phyloP scores from a whole-genome alignment of 345 rosid species.

The Lagerstroemia speciosa region DNA sequence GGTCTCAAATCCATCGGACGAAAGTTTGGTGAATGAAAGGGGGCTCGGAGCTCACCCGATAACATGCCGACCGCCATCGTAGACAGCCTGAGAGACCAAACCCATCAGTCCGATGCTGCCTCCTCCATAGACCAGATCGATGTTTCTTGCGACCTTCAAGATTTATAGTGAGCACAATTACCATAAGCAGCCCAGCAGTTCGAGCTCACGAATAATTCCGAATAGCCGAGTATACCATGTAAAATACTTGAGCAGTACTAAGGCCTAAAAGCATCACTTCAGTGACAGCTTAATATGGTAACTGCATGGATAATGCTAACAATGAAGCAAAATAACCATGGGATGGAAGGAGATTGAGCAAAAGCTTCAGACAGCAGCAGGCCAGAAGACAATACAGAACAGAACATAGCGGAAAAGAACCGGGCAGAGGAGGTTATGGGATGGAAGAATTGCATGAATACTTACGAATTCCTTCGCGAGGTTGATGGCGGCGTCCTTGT shows the following conservation, averaged over 20 bases:
- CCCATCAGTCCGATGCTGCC: conserved; percentile 46
- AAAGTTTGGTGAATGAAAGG: background rate
- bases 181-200: background rate
- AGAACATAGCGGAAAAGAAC: background rate
- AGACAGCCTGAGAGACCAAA: conserved; percentile 30
- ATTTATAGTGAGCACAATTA: too few relatives aligned
- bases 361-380: too few relatives aligned
- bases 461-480: conserved; percentile 43
- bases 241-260: too few relatives aligned
- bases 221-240: too few relatives aligned
- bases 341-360: too few relatives aligned
- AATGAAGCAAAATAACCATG: too few relatives aligned
- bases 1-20: too few relatives aligned
- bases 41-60: conserved; percentile 19
- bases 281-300: too few relatives aligned
- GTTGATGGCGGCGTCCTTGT: conserved; percentile 39
- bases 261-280: too few relatives aligned
- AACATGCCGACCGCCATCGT: conserved; percentile 39
- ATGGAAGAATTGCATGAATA: conserved; percentile 6
- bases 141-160: conserved; percentile 30
- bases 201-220: too few relatives aligned
- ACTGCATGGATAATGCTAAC: too few relatives aligned
- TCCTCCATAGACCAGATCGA: conserved; percentile 43
- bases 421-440: background rate
- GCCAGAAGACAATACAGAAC: background rate